Percentiles rank a stretch among this genome's conserved stretches.
These are phyloP conservation scores for Strobilomyces dryophilus DNA, from an alignment of 768 basidiomycete species.

Conservation along the genomic window DNA sequence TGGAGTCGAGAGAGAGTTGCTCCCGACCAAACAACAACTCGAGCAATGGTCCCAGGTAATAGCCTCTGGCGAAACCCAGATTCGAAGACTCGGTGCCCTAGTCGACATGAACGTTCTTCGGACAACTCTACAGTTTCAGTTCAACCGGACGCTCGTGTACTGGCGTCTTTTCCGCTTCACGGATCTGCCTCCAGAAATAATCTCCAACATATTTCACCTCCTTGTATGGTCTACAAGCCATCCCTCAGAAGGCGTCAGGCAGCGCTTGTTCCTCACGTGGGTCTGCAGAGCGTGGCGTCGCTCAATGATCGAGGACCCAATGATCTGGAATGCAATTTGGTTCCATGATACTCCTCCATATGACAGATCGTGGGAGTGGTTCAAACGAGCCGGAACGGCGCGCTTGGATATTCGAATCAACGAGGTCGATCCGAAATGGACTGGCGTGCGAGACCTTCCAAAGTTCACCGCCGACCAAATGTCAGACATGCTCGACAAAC, in stretches of 20 bases:
- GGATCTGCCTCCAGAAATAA: slow-evolving; percentile 62
- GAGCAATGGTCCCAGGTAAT: slow-evolving; percentile 17
- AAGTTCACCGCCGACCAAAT: slow-evolving; percentile 42
- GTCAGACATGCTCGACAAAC: slow-evolving; percentile 42
- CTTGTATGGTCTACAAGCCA: slow-evolving; percentile 49
- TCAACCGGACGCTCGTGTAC: slow-evolving; percentile 23
- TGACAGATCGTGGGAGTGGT: slow-evolving; percentile 50
- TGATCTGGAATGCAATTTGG: slow-evolving; percentile 64
- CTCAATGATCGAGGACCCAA: slow-evolving; percentile 43
- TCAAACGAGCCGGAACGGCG: slow-evolving; percentile 52
- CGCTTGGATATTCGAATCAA: slow-evolving; percentile 62
- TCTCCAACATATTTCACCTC: slow-evolving; percentile 59
- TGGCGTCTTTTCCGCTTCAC: slow-evolving; percentile 53
- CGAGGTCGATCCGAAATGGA: slow-evolving; percentile 32
- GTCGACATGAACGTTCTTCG: slow-evolving; percentile 12
- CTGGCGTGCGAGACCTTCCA: slow-evolving; percentile 25
- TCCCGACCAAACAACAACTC: slow-evolving; percentile 4
- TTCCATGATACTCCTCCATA: slow-evolving; percentile 52
- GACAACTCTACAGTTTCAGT: slow-evolving; percentile 16
- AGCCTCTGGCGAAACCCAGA: slow-evolving; percentile 17
- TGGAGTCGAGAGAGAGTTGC: background rate
- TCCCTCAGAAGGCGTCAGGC: slow-evolving; percentile 31
- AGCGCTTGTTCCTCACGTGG: slow-evolving; percentile 52
- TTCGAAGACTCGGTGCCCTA: slow-evolving; percentile 16
- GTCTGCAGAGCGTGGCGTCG: slow-evolving; percentile 55